Evolutionary conservation across 31 red algal genomes (phyloP), one percentile per base, ranked within the genome.

Genomic region (Odonthalia washingtoniensis): DNA sequence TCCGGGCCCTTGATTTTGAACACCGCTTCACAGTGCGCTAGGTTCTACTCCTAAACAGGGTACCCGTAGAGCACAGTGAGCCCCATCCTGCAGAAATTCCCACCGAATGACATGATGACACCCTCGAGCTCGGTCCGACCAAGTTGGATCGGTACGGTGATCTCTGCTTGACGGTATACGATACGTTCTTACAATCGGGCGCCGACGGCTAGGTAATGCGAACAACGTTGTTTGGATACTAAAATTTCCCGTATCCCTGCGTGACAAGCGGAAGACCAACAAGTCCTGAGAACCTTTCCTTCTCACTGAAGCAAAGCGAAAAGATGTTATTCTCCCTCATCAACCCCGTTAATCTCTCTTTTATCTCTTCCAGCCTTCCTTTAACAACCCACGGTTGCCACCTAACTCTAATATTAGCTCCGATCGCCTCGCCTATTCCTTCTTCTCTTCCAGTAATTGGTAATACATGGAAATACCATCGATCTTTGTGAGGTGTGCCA

Each of bases 111-210:
- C 24, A 39, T 39, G 30, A 74, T 74, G 24, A 74, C 70, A 5
- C 70, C 70, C 40, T 74, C 33, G 32, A 21, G 12, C 49, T 21
- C 49, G 21, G 9, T 9, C 9, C 49, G 9, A 36, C 40, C 3
- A 5, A 36, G 4, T n/a, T 3, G 2, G 2, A 5, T 4, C 2
- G 5, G 76, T 34, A 80, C 4, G 30, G 31, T 43, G 37, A 41
- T 41, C 26, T 52, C 38, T 37, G 40, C 4, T n/a, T 80, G 3
- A 63, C 3, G 2, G 2, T 4, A 28, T 34, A 80, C 3, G 76
- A 60, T 2, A 43, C 44, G 76, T 60, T 80, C 44, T 80, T 80
- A 24, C 49, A 24, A 34, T 80, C 45, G 2, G 52, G 44, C 24
- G 52, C 52, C 38, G 5, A 41, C 1, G 37, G 31, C 76, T 80